These are phyloP conservation scores for Trichoderma sp. DNA, from an alignment of 2,329 filamentous ascomycete species.

Conservation along the genomic window DNA sequence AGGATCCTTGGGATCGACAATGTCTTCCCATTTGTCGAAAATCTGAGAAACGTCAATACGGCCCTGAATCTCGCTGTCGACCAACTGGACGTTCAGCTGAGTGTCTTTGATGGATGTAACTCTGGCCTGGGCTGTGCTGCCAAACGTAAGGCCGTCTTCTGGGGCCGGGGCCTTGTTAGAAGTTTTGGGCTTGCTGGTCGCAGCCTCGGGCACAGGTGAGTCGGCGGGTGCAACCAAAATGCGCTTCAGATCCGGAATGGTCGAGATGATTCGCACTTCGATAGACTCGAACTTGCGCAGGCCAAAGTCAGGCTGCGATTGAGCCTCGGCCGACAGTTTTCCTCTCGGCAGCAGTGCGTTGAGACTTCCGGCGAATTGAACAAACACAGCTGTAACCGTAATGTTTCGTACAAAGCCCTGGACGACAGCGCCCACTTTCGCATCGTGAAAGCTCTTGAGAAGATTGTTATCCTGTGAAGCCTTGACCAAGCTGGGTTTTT, in stretches of 20 bases:
- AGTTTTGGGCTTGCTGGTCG: conserved; percentile 38
- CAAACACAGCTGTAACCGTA: conserved; percentile 75
- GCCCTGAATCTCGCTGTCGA: conserved; percentile 72
- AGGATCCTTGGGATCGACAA: conserved; percentile 77
- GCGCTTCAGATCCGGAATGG: conserved; percentile 67
- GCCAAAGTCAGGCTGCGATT: conserved; percentile 71
- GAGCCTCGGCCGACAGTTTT: conserved; percentile 69
- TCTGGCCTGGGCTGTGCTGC: conserved; percentile 71
- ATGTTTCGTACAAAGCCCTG: conserved; percentile 85
- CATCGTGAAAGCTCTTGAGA: conserved; percentile 68
- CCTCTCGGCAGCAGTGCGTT: conserved; percentile 78
- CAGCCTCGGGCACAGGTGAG: conserved; percentile 40
- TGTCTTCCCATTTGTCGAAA: conserved; percentile 85
- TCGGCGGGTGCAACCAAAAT: conserved; percentile 59
- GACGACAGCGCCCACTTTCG: conserved; percentile 65
- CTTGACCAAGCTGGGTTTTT: conserved; percentile 78
- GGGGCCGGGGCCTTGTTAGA: conserved; percentile 36
- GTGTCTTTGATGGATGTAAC: conserved; percentile 86
- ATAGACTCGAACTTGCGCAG: conserved; percentile 75
- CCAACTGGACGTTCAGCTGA: conserved; percentile 85
- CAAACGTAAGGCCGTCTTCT: conserved; percentile 71
- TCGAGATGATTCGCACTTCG: conserved; percentile 66
- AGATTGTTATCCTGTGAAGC: conserved; percentile 71
- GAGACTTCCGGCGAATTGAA: conserved; percentile 79
- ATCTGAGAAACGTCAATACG: conserved; percentile 88